A percentile compares a stretch with the other conserved stretches of the same genome.
Evolutionary conservation across 805 yeast species (phyloP).

Genomic region (Kuraishia capsulata): DNA sequence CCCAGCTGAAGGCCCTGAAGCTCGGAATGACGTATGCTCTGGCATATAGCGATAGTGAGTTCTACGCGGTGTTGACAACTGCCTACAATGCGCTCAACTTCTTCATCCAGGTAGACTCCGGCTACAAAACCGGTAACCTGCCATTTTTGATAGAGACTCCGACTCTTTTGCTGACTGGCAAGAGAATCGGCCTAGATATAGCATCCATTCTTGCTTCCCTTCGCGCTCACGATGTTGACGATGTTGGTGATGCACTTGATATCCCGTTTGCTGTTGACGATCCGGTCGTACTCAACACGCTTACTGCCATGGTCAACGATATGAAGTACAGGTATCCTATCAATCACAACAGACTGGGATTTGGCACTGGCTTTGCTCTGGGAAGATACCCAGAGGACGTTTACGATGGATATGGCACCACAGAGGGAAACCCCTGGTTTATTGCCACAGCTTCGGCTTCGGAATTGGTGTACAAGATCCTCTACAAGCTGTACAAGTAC

Average conservation of each 20-base stretch:
- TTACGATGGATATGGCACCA: slow-evolving; percentile 63
- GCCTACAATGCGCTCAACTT: slow-evolving; percentile 25
- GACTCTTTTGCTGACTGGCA: slow-evolving; percentile 21
- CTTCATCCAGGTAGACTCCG: slow-evolving; percentile 30
- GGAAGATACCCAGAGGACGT: slow-evolving; percentile 93
- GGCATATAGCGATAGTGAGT: slow-evolving; percentile 15
- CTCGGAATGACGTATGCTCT: slow-evolving; percentile 39
- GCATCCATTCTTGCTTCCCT: slow-evolving; percentile 52
- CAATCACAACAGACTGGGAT: slow-evolving; percentile 35
- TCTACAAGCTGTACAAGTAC: slow-evolving; percentile 31
- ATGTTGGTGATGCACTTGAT: slow-evolving; percentile 20
- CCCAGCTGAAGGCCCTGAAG: slow-evolving; percentile 62
- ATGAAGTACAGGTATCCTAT: slow-evolving; percentile 75
- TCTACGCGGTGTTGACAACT: slow-evolving; percentile 18
- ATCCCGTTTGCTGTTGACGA: slow-evolving; percentile 61
- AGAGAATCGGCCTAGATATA: slow-evolving; percentile 68
- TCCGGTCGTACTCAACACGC: slow-evolving; percentile 49
- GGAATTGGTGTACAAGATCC: slow-evolving; percentile 48
- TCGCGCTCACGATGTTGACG: slow-evolving; percentile 33
- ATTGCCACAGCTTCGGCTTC: slow-evolving; percentile 65
- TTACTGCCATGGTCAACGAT: slow-evolving; percentile 50
- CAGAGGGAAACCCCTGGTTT: slow-evolving; percentile 94
- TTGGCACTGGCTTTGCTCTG: slow-evolving; percentile 49
- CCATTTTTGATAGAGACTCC: slow-evolving; percentile 72
- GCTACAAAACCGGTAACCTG: slow-evolving; percentile 27